These are phyloP conservation scores for Cystofilobasidium ferigula DNA, from an alignment of 768 basidiomycete genomes.

Conservation along the genomic window DNA sequence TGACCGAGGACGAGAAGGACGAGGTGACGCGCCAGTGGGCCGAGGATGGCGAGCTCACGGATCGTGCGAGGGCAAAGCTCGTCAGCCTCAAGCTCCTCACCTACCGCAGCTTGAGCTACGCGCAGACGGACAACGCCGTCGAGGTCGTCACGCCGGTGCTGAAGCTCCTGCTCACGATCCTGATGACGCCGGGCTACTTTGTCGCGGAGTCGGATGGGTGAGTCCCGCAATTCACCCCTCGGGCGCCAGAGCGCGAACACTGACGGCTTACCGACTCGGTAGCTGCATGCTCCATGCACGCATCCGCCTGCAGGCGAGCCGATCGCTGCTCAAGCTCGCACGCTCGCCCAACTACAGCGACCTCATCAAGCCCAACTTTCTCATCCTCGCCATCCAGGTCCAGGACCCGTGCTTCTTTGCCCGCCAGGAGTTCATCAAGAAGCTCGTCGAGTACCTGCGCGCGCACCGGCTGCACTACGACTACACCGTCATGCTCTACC, in stretches of 20 bases:
- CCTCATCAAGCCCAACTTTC: slow-evolving; percentile 52
- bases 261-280: too few species aligned
- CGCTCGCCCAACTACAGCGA: slow-evolving; percentile 46
- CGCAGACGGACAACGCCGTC: slow-evolving; percentile 48
- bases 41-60: slow-evolving; percentile 52
- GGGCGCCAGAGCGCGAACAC: too few species aligned
- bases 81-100: slow-evolving; percentile 68
- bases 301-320: slow-evolving; percentile 69
- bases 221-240: neutral
- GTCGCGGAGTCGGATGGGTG: slow-evolving; percentile 16
- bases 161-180: slow-evolving; percentile 60
- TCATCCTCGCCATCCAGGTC: slow-evolving; percentile 57
- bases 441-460: slow-evolving; percentile 57
- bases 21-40: slow-evolving; percentile 52
- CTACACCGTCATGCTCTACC: slow-evolving; percentile 74
- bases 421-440: slow-evolving; percentile 62
- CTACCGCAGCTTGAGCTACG: slow-evolving; percentile 65
- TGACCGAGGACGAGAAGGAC: slow-evolving; percentile 33
- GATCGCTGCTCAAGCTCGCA: slow-evolving; percentile 67
- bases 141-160: slow-evolving; percentile 64
- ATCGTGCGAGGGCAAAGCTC: slow-evolving; percentile 57
- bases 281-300: slow-evolving; percentile 48
- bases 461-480: slow-evolving; percentile 54
- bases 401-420: slow-evolving; percentile 85
- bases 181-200: slow-evolving; percentile 35